These are phyloP conservation scores for Tuber aestivum DNA, from an alignment of 495 filamentous ascomycete genomes.

Conservation along the genomic window DNA sequence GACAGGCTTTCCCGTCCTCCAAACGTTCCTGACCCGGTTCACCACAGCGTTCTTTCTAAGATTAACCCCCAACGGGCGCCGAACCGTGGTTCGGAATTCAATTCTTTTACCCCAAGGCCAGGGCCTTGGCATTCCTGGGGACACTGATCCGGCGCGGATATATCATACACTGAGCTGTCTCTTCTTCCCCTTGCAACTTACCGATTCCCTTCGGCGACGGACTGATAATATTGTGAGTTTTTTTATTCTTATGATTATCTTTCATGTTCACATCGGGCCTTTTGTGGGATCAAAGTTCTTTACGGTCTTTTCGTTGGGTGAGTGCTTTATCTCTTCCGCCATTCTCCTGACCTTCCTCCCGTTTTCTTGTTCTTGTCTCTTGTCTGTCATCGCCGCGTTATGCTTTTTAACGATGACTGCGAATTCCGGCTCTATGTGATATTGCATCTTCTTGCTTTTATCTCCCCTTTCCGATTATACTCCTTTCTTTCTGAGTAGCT, in stretches of 20 bases:
- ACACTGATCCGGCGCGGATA: background rate
- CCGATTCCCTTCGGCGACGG: background rate
- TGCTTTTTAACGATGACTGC: background rate
- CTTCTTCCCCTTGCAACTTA: background rate
- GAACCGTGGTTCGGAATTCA: background rate
- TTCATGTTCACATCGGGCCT: background rate
- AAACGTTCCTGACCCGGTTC: background rate
- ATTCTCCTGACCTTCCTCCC: background rate
- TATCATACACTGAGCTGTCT: background rate
- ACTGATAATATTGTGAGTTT: background rate
- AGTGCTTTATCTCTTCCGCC: background rate
- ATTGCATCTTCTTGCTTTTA: background rate
- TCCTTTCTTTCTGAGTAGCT: background rate
- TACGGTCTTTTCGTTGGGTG: background rate
- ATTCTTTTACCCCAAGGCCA: background rate
- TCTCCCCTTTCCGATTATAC: background rate
- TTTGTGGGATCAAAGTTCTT: constrained; percentile 1
- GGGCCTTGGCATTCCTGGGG: background rate
- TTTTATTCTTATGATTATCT: background rate
- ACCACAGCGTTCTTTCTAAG: background rate
- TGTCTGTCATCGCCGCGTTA: constrained; percentile 5
- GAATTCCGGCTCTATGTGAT: background rate
- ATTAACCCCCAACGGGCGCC: background rate
- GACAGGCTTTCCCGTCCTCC: background rate
- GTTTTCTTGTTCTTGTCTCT: background rate